Base-by-base conservation (phyloP, 345 rosid species). In the Arabidopsis thaliana region DNA sequence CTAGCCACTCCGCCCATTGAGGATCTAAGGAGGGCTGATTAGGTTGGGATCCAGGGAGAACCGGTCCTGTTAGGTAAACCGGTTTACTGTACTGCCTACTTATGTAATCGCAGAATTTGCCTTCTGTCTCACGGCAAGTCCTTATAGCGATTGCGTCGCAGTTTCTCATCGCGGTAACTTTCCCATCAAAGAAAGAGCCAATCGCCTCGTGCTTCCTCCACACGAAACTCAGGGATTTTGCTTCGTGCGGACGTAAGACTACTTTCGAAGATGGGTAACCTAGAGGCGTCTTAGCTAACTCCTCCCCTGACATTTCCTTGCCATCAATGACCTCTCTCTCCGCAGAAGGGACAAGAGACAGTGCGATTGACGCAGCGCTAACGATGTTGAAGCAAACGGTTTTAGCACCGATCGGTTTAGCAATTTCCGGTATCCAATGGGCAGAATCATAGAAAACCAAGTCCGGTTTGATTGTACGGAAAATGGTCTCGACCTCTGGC, bases 121-220 rank as follows among this genome's bases (percentile, higher is more conserved):
- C 88, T 81, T 93, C 96, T 0, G 81, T 40, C 72, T 93, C 98
- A 4, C 14, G 62, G 77, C 93, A 93, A 6, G 97, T 89, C 55
- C 98, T 87, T 23, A 89, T 77, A 0, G 92, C 83, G 1, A 89
- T 72, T 0, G 80, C 88, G 25, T 93, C 92, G 7, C 84, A 85
- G 51, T 76, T 83, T 72, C 69, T 76, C 87, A 89, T 72, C 0
- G 82, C 76, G 0, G 57, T 55, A 1, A 73, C 79, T 56, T 82
- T 60, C 67, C 88, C 79, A 0, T 87, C 88, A 42, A 83, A 84
- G 56, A 93, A 93, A 2, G 89, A 83, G 12, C 67, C 66, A 7
- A 82, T 84, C 1, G 79, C 81, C 0, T 94, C 91, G 8, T 82
- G 89, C 0, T 85, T 88, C 16, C 34, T 52, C 8, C 82, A 67